Evolutionary conservation across 257 asterid genomes (phyloP), one percentile per base, ranked within the genome.

Genomic region (Solanum pennellii): DNA sequence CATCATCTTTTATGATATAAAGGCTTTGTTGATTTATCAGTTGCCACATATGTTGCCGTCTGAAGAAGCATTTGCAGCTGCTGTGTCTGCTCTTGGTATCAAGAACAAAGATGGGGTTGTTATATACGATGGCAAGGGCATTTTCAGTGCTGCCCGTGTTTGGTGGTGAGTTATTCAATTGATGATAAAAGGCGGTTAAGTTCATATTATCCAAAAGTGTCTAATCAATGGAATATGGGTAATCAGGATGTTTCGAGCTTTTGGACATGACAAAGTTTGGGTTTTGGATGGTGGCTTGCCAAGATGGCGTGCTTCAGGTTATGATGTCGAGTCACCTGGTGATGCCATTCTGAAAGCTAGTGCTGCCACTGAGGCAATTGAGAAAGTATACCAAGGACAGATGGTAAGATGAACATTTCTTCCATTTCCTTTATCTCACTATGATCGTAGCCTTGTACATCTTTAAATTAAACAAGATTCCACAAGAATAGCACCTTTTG

Each of bases 31-130:
- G 68, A 73, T 91, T 69, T 91, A 68, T 74, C 92, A 97, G 99
- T 89, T 97, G 92, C 99, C 99, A 13, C 99, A 97, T 90, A 97
- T 97, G 99, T 89, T 97, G 92, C 99, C 99, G 47, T 93, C 98
- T 52, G 98, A 95, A 91, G 98, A 94, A 93, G 99, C 97, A 69
- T 97, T 97, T 91, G 98, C 98, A 85, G 99, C 99, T 88, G 99
- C 98, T 90, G 98, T 93, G 87, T 97, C 99, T 68, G 98, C 99
- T 33, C 98, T 97, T 72, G 98, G 98, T 83, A 93, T 97, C 84
- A 95, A 94, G 83, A 97, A 97, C 92, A 96, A 93, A 90, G 98
- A 96, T 76, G 94, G 94, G 21, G 87, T 97, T 80, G 97, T 97
- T 88, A 96, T 96, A 60, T 97, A 97, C 87, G 99, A 97, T 85